phyloP scores from a whole-genome alignment of 2,329 filamentous ascomycete species.

The Arthrobotrys sphaeroides region DNA sequence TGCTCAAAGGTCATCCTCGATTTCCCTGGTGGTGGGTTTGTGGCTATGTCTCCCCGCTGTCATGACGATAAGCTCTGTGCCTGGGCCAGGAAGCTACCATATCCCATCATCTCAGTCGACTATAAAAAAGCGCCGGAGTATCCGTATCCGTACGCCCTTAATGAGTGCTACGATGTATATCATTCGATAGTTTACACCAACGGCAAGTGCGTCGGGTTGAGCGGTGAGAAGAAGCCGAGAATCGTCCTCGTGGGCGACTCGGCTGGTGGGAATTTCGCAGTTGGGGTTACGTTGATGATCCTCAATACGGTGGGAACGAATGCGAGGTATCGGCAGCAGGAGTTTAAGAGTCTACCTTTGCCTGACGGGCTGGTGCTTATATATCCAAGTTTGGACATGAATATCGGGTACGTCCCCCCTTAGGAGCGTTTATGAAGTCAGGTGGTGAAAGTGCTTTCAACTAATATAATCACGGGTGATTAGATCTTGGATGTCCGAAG shows the following conservation, averaged over 20 bases:
- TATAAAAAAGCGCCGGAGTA: constrained; percentile 87
- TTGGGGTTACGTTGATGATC: constrained; percentile 86
- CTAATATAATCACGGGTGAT: neutral
- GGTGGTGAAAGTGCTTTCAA: neutral
- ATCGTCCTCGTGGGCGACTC: constrained; percentile 82
- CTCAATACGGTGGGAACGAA: constrained; percentile 67
- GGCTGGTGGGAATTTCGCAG: constrained; percentile 81
- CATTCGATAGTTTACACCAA: constrained; percentile 75
- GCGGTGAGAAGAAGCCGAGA: constrained; percentile 72
- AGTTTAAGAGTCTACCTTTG: constrained; percentile 67
- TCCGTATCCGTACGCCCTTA: constrained; percentile 84
- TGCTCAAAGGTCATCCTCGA: constrained; percentile 85
- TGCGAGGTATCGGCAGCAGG: constrained; percentile 50
- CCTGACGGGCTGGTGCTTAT: constrained; percentile 85
- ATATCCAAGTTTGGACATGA: constrained; percentile 94
- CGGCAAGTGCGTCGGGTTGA: constrained; percentile 79
- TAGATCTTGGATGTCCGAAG: constrained; percentile 94
- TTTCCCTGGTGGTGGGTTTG: constrained; percentile 91
- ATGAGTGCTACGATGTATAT: constrained; percentile 89
- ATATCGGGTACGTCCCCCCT: constrained; percentile 71
- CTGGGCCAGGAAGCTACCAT: constrained; percentile 81
- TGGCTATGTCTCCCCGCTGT: constrained; percentile 93
- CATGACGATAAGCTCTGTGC: constrained; percentile 93
- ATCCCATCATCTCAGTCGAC: constrained; percentile 90
- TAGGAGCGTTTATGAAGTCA: neutral